Base-by-base conservation (phyloP, 1,284 basidiomycete species). In the Ustilago nuda region DNA sequence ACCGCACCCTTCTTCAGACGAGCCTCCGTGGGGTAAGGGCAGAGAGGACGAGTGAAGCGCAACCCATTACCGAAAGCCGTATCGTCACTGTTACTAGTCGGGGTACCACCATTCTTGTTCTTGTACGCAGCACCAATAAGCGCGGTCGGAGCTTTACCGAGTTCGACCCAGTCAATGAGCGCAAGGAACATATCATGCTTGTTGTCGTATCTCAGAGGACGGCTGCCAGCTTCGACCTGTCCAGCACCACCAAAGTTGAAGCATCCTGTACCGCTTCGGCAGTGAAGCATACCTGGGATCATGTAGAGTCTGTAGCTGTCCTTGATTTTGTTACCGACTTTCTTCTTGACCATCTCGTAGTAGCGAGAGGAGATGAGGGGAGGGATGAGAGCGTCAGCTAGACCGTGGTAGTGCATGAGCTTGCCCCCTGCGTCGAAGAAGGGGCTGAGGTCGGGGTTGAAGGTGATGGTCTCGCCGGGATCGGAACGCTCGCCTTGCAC, bases 201-300 rank as follows among this genome's bases (percentile, higher is more conserved):
- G 8, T 85, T 66, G 17, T 76, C 71, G 41, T 67, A 71, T 35
- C 62, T 66, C 56, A 65, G 71, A 66, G 85, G 76, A 30, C 80
- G 61, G 3, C 11, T 35, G 3, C 79, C 79, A 4, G 63, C 37
- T 37, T 64, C 73, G 4, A 41, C 56, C 45, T 81, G 79, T 27
- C 64, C 48, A 1, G 67, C 64, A 6, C 74, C 74, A 50, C 81
- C 61, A 69, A 76, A 78, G 82, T 81, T 66, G 66, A 68, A 73
- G 66, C 76, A 45, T 19, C 76, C 71, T 48, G 69, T 17, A 61
- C 79, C 51, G 58, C 76, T 84, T 36, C 62, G 74, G 78, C 87
- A 88, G 67, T 88, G 87, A n/a, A 74, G 72, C 87, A 88, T 88
- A 1, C 87, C 88, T 1, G 87, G 86, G 17, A 88, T 85, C 32